These are phyloP conservation scores for Kentomonas sorsogonicus DNA, from an alignment of 208 protist genomes.

Conservation along the genomic window DNA sequence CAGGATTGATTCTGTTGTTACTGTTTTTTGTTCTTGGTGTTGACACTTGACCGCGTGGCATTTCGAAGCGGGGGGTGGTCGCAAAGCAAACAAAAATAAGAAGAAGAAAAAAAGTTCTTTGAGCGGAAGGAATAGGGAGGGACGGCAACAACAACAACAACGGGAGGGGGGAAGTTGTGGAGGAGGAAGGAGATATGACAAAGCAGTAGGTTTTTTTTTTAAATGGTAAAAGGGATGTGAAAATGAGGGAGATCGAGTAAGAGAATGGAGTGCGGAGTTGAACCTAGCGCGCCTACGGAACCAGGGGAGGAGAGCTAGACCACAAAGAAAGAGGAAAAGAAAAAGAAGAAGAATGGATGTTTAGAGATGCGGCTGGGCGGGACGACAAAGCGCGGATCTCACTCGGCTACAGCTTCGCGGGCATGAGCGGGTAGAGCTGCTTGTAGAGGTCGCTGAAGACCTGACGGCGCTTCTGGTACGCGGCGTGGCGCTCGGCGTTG, in stretches of 20 bases:
- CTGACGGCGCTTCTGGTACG: conserved; percentile 43
- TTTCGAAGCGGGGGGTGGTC: background rate
- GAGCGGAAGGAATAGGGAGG: no score
- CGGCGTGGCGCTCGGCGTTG: conserved; percentile 41
- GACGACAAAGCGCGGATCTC: no score
- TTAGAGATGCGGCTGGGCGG: no score
- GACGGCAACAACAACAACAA: no score
- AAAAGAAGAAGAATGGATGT: conserved; percentile 1
- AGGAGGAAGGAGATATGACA: no score
- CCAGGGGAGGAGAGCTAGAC: no score
- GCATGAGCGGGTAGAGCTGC: conserved; percentile 50
- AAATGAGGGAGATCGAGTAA: no score
- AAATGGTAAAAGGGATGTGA: no score
- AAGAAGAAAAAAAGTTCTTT: background rate
- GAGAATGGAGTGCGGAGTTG: no score
- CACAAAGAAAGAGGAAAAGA: conserved; percentile 11
- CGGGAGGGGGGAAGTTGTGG: no score
- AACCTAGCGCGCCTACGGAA: no score
- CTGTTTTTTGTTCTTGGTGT: conserved; percentile 1
- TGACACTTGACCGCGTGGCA: background rate
- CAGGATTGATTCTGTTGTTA: background rate
- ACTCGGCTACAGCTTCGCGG: conserved; percentile 33
- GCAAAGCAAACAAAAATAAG: background rate
- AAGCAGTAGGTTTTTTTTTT: no score
- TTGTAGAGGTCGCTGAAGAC: conserved; percentile 61